A percentile compares a stretch with the other conserved stretches of the same genome.
Conservation (phyloP, 2,329 filamentous ascomycete species). For the Aspergillus chevalieri region DNA sequence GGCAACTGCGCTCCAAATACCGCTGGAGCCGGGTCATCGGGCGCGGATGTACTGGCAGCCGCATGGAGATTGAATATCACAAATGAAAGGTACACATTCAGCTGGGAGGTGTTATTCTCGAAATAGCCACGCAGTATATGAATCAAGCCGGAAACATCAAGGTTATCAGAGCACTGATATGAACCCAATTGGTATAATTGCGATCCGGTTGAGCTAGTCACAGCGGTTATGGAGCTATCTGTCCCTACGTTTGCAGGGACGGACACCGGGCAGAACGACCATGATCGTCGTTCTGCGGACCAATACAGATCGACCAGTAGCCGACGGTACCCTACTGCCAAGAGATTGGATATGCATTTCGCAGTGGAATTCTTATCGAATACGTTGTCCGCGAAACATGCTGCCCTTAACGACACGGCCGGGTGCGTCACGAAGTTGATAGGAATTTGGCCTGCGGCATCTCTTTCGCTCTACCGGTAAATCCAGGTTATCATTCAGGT, state of each 20-base stretch:
- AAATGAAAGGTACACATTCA: slow-evolving; percentile 50
- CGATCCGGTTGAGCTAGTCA: slow-evolving; percentile 17
- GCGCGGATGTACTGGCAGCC: slow-evolving; percentile 40
- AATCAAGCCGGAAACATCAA: slow-evolving; percentile 48
- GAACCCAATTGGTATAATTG: slow-evolving; percentile 45
- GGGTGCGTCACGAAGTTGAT: slow-evolving; percentile 58
- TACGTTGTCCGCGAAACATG: slow-evolving; percentile 52
- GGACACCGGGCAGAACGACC: slow-evolving; percentile 57
- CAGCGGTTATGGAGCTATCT: slow-evolving; percentile 20
- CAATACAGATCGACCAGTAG: slow-evolving; percentile 59
- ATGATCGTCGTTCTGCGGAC: slow-evolving; percentile 49
- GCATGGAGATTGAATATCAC: slow-evolving; percentile 57
- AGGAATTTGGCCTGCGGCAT: slow-evolving; percentile 54
- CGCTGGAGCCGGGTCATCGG: slow-evolving; percentile 37
- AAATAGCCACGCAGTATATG: slow-evolving; percentile 51
- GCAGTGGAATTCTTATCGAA: slow-evolving; percentile 49
- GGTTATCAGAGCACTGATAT: slow-evolving; percentile 49
- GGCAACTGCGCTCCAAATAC: slow-evolving; percentile 44
- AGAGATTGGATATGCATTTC: slow-evolving; percentile 57
- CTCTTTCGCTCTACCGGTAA: slow-evolving; percentile 51
- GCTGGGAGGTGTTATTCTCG: slow-evolving; percentile 46
- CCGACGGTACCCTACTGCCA: slow-evolving; percentile 54
- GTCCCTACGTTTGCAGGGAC: slow-evolving; percentile 34
- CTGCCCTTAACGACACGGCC: slow-evolving; percentile 51
- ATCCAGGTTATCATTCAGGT: too few species aligned